Evolutionary conservation across 495 filamentous ascomycete genomes (phyloP).

Genomic region (Thermothielavioides terrestris): DNA sequence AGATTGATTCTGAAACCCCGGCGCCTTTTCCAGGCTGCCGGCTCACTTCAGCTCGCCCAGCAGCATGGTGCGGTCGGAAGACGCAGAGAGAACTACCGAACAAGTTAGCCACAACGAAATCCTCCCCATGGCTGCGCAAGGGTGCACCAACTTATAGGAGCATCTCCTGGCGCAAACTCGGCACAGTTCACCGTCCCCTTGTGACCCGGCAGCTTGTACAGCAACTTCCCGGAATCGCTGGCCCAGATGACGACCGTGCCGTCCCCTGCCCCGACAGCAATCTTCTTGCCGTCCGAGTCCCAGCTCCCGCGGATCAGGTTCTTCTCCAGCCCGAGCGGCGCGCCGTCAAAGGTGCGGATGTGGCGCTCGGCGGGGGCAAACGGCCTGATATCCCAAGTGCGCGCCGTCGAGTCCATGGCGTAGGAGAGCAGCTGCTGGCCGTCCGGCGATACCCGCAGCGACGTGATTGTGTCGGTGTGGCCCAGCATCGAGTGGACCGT

Average conservation of each 20-base stretch:
- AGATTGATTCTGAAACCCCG: neutral
- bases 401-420: conserved; percentile 84
- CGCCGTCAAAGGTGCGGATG: conserved; percentile 79
- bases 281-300: conserved; percentile 76
- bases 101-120: conserved; percentile 29
- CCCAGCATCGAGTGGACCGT: conserved; percentile 81
- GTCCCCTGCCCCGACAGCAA: conserved; percentile 85
- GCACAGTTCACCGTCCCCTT: conserved; percentile 95
- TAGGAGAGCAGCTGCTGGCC: conserved; percentile 85
- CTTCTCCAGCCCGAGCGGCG: conserved; percentile 78
- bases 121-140: neutral
- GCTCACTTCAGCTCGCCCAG: conserved; percentile 61
- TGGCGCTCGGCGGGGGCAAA: conserved; percentile 84
- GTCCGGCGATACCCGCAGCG: conserved; percentile 82
- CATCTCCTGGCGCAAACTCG: conserved; percentile 71
- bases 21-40: neutral
- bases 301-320: conserved; percentile 88
- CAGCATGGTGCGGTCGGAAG: conserved; percentile 71
- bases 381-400: conserved; percentile 93
- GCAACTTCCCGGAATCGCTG: conserved; percentile 65
- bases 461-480: conserved; percentile 87
- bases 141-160: conserved; percentile 73
- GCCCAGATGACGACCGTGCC: conserved; percentile 90
- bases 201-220: conserved; percentile 93
- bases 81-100: conserved; percentile 69